Conservation (phyloP, 2,329 filamentous ascomycete species). For the Kalmusia sp. region DNA sequence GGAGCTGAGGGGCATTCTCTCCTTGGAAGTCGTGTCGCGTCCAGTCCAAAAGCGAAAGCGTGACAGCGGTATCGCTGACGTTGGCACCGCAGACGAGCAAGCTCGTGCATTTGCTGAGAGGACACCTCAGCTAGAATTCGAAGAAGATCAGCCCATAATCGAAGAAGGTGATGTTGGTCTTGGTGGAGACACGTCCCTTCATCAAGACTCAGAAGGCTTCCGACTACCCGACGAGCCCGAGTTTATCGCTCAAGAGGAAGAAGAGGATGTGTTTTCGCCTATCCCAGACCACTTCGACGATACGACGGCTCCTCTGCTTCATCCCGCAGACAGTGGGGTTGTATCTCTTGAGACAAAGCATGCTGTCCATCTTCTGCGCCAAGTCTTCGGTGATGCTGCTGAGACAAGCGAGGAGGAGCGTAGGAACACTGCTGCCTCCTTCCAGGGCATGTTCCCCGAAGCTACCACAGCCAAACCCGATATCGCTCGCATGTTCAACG, state of each 20-base stretch:
- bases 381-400: slow-evolving; percentile 79
- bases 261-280: slow-evolving; percentile 46
- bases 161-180: slow-evolving; percentile 53
- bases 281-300: slow-evolving; percentile 73
- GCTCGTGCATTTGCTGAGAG: slow-evolving; percentile 61
- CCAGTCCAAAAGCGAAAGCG: slow-evolving; percentile 92
- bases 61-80: slow-evolving; percentile 83
- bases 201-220: slow-evolving; percentile 26
- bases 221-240: slow-evolving; percentile 35
- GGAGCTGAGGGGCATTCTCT: slow-evolving; percentile 91
- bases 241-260: slow-evolving; percentile 35
- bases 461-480: slow-evolving; percentile 81
- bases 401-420: slow-evolving; percentile 73
- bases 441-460: slow-evolving; percentile 91
- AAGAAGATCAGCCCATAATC: slow-evolving; percentile 57
- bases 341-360: slow-evolving; percentile 93
- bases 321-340: slow-evolving; percentile 83
- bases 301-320: slow-evolving; percentile 75
- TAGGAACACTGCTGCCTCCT: slow-evolving; percentile 78
- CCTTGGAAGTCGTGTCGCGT: slow-evolving; percentile 78
- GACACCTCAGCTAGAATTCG: slow-evolving; percentile 70
- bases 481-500: slow-evolving; percentile 99
- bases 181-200: slow-evolving; percentile 40
- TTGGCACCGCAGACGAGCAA: slow-evolving; percentile 71
- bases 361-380: slow-evolving; percentile 91